These are phyloP conservation scores for Ceriops zippeliana DNA, from an alignment of 345 rosid genomes.

Conservation along the genomic window DNA sequence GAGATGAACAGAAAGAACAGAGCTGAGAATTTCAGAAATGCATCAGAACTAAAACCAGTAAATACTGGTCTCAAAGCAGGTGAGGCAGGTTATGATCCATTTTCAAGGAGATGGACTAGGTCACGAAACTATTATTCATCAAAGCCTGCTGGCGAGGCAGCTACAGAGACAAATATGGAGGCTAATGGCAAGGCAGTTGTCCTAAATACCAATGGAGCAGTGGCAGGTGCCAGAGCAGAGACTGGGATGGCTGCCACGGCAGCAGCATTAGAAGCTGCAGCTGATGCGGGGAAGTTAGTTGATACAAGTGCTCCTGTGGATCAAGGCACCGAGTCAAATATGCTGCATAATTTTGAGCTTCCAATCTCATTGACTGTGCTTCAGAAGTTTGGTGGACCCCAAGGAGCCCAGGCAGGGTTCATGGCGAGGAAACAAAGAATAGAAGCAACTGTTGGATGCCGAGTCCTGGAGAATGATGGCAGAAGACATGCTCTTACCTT, in stretches of 20 bases:
- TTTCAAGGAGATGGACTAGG: conserved; percentile 98
- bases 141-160: conserved; percentile 35
- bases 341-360: conserved; percentile 75
- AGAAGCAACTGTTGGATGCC: conserved; percentile 82
- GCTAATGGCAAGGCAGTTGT: conserved; percentile 25
- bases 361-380: conserved; percentile 61
- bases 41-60: conserved; percentile 64
- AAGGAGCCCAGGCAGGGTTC: conserved; percentile 81
- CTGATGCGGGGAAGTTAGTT: conserved; percentile 89
- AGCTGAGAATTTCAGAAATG: conserved; percentile 90
- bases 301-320: conserved; percentile 92
- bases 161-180: conserved; percentile 29
- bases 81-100: conserved; percentile 97
- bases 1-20: conserved; percentile 98
- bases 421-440: conserved; percentile 87
- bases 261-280: conserved; percentile 92
- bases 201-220: conserved; percentile 27
- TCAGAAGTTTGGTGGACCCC: conserved; percentile 72
- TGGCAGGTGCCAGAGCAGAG: conserved; percentile 22
- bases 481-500: conserved; percentile 80
- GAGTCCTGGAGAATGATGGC: conserved; percentile 79
- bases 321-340: conserved; percentile 69
- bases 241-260: conserved; percentile 61
- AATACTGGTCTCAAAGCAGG: conserved; percentile 76
- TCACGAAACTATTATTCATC: conserved; percentile 85